Evolutionary conservation across 441 rosid genomes (phyloP), one percentile per base, ranked within the genome.

Genomic region (Corymbia citriodora): DNA sequence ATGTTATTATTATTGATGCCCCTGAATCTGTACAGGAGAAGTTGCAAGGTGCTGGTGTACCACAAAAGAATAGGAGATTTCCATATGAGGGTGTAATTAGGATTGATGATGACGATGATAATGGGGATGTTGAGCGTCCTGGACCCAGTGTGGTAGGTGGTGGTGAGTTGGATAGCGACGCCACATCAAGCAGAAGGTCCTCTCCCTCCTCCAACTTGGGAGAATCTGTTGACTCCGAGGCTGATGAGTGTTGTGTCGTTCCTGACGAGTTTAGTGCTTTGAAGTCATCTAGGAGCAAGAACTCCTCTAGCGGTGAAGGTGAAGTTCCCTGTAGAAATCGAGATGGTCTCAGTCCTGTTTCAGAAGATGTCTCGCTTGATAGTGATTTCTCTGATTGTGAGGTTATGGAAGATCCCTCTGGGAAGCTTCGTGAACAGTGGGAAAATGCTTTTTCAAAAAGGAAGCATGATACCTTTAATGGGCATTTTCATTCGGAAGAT

Each of bases 351-450:
- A 89, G 89, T 90, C 90, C 93, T 27, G 93, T 94, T 45, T 92
- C 92, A 29, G 95, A 93, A 10, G 92, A 90, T 88, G 93, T 92
- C 86, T 90, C 92, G 29, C 94, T 93, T 3, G 95, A 92, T 79
- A 94, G 94, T 33, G 95, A 92, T 90, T 93, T 92, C 68, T 96
- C 98, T 92, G 99, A 97, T 91, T 96, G 96, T 93, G 99, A 97
- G 93, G 93, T 94, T 86, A 90, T 97, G 89, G 98, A 96, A 90
- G 96, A 92, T 90, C 93, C 97, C 87, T 79, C 33, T 50, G 92
- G 94, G 87, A 92, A 95, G 88, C 92, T 96, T 40, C 95, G 92
- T 31, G 94, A 95, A 91, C 93, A 94, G 89, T 96, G 98, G 97
- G 95, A 94, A 93, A 95, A 93, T 91, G 95, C 96, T 55, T 94